phyloP scores from a whole-genome alignment of 1,139 yeast species.

The Taphrina sp. region DNA sequence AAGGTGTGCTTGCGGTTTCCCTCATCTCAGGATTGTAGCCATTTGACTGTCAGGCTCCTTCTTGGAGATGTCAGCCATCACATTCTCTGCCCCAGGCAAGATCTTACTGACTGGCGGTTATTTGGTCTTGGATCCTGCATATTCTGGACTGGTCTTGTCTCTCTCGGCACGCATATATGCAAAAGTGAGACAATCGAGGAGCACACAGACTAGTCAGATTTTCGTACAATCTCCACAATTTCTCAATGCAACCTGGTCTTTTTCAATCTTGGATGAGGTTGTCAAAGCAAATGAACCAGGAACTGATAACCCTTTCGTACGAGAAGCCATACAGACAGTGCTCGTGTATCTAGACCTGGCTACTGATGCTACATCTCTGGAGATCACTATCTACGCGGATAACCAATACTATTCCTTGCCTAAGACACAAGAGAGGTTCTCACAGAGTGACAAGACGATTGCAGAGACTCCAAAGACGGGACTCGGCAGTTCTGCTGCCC shows the following conservation, averaged over 20 bases:
- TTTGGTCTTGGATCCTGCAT: slow-evolving; percentile 74
- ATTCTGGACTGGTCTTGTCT: slow-evolving; percentile 79
- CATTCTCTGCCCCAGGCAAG: slow-evolving; percentile 83
- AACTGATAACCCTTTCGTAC: slow-evolving; percentile 40
- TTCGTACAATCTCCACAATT: slow-evolving; percentile 78
- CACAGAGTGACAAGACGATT: slow-evolving; percentile 61
- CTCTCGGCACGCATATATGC: slow-evolving; percentile 90
- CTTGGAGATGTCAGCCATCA: not conserved
- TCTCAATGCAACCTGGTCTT: slow-evolving; percentile 65
- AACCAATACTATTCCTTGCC: slow-evolving; percentile 73
- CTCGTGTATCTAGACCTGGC: slow-evolving; percentile 50
- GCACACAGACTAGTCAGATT: slow-evolving; percentile 41
- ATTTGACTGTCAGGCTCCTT: too few relatives aligned
- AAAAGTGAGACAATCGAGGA: slow-evolving; percentile 40
- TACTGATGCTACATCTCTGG: slow-evolving; percentile 43
- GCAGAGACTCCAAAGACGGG: slow-evolving; percentile 87
- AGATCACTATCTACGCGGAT: slow-evolving; percentile 73
- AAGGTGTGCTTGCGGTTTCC: too few relatives aligned
- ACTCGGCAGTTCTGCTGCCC: slow-evolving; percentile 91
- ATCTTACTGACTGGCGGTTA: slow-evolving; percentile 94
- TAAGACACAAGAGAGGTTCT: slow-evolving; percentile 48
- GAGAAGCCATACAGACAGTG: slow-evolving; percentile 42
- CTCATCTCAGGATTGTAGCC: too few relatives aligned
- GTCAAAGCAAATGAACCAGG: not conserved
- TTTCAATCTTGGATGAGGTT: slow-evolving; percentile 41